phyloP scores from a whole-genome alignment of 2,329 filamentous ascomycete species.

The Exophiala mesophila region DNA sequence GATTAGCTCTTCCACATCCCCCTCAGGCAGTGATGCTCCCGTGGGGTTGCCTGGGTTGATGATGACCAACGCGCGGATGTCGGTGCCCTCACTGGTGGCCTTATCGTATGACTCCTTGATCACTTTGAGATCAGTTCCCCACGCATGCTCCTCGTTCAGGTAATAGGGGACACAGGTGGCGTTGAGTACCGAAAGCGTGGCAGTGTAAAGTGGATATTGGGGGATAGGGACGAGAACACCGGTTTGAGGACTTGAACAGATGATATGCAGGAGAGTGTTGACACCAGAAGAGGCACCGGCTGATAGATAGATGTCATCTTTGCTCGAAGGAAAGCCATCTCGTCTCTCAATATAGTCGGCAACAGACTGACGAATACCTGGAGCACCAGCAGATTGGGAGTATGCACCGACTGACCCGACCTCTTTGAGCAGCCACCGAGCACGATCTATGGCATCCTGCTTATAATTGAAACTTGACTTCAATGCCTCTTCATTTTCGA shows the following conservation, averaged over 20 bases:
- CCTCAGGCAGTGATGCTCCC: constrained; percentile 73
- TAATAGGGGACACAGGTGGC: constrained; percentile 88
- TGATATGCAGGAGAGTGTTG: constrained; percentile 84
- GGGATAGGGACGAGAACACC: constrained; percentile 93
- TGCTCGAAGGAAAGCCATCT: constrained; percentile 80
- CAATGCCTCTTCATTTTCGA: constrained; percentile 79
- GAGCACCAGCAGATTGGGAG: constrained; percentile 86
- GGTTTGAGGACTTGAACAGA: constrained; percentile 70
- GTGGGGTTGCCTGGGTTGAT: constrained; percentile 99
- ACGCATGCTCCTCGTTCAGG: constrained; percentile 77
- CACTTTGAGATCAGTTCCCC: constrained; percentile 79
- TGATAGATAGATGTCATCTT: constrained; percentile 81
- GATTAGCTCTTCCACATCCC: constrained; percentile 78
- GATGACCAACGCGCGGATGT: constrained; percentile 88
- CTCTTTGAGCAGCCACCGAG: constrained; percentile 71
- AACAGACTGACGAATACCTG: constrained; percentile 80
- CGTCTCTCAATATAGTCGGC: constrained; percentile 89
- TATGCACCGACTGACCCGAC: constrained; percentile 93
- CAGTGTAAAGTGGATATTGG: constrained; percentile 96
- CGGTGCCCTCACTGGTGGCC: constrained; percentile 70
- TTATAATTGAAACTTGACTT: constrained; percentile 76
- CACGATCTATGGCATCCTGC: constrained; percentile 79
- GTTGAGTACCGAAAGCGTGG: constrained; percentile 79
- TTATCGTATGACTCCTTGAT: constrained; percentile 70
- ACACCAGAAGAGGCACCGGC: constrained; percentile 90